These are phyloP conservation scores for Nakazawaea ernobii DNA, from an alignment of 805 yeast genomes.

Conservation along the genomic window DNA sequence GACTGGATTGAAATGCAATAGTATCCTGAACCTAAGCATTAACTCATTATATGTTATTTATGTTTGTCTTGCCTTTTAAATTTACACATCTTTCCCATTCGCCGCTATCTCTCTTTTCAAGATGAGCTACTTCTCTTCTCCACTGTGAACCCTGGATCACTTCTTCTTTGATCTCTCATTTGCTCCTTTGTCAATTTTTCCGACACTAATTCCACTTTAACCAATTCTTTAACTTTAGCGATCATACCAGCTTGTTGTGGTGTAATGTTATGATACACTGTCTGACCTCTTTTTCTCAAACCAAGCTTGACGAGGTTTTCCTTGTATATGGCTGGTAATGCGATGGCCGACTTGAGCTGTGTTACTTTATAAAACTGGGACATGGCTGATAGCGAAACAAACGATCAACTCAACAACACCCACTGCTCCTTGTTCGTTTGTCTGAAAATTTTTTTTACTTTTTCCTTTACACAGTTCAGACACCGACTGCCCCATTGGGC, in stretches of 20 bases:
- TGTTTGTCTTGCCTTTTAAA: no score
- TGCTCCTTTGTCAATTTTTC: conserved; percentile 43
- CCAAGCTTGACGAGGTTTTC: conserved; percentile 71
- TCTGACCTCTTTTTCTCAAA: conserved; percentile 64
- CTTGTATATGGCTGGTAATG: conserved; percentile 65
- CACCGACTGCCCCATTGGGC: not conserved
- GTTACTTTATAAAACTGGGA: conserved; percentile 54
- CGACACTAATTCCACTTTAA: conserved; percentile 70
- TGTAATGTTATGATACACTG: conserved; percentile 65
- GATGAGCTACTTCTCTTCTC: conserved; percentile 25
- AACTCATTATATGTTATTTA: no score
- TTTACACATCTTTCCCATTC: no score
- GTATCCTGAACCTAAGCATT: no score
- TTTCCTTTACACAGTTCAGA: not conserved
- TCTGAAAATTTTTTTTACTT: not conserved
- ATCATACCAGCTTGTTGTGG: conserved; percentile 84
- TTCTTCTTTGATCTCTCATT: conserved; percentile 49
- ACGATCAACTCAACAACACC: not conserved
- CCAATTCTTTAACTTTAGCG: conserved; percentile 78
- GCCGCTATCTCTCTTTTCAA: no score
- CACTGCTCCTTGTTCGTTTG: not conserved
- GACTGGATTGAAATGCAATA: no score
- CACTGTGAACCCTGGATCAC: conserved; percentile 59
- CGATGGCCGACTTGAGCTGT: conserved; percentile 78
- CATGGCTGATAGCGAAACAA: not conserved